phyloP scores from a whole-genome alignment of 2,329 filamentous ascomycete species.

The Biscogniauxia sp. region DNA sequence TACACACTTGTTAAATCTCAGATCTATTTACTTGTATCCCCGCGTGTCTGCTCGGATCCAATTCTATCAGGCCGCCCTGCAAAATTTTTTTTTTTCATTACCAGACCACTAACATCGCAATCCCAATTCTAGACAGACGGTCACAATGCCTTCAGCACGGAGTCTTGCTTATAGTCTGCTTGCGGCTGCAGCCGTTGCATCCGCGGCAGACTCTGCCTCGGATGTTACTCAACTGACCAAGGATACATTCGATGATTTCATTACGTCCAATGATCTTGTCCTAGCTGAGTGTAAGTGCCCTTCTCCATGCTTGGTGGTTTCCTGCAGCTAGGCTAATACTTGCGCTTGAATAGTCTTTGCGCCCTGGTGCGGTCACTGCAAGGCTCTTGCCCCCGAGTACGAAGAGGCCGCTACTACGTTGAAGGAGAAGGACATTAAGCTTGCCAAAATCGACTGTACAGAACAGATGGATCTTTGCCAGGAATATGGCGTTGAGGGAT shows the following conservation, averaged over 20 bases:
- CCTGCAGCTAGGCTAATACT: constrained; percentile 34
- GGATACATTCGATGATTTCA: constrained; percentile 83
- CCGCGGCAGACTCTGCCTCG: constrained; percentile 63
- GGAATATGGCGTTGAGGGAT: constrained; percentile 88
- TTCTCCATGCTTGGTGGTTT: background rate
- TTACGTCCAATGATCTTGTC: constrained; percentile 82
- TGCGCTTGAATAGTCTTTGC: constrained; percentile 68
- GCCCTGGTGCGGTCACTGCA: constrained; percentile 98
- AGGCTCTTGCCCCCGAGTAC: constrained; percentile 91
- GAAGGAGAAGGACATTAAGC: constrained; percentile 83
- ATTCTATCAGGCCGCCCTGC: background rate
- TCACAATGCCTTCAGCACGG: constrained; percentile 30
- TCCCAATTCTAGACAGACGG: constrained; percentile 10
- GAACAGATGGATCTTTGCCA: constrained; percentile 91
- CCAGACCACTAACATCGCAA: constrained; percentile 4
- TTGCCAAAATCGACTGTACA: constrained; percentile 92
- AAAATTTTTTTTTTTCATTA: no score
- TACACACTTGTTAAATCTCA: no score
- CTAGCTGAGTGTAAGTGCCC: constrained; percentile 81
- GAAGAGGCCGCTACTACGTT: constrained; percentile 80
- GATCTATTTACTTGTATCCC: background rate
- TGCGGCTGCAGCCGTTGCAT: constrained; percentile 54
- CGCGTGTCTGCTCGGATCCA: background rate
- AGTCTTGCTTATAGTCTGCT: constrained; percentile 52
- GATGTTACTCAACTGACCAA: constrained; percentile 84